phyloP scores from a whole-genome alignment of 1,284 basidiomycete species.

The Ceratobasidium sp. region DNA sequence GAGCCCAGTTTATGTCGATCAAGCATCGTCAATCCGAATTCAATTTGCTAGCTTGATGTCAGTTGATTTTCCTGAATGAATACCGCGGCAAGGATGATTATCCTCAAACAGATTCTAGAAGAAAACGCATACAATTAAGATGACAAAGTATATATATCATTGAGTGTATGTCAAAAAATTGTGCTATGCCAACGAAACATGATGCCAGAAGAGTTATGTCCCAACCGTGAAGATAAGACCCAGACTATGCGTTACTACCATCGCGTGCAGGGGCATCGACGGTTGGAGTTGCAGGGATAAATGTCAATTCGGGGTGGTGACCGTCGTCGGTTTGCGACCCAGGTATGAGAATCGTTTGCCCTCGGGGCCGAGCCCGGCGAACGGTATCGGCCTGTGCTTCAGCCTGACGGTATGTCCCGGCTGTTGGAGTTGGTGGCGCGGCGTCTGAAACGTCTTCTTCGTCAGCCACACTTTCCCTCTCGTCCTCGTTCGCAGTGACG shows the following conservation, averaged over 20 bases:
- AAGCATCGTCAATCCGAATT: slow-evolving; percentile 8
- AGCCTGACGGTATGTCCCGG: slow-evolving; percentile 18
- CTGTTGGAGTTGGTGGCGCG: slow-evolving; percentile 28
- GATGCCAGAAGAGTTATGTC: background rate
- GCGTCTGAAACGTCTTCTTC: background rate
- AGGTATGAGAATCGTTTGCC: slow-evolving; percentile 33
- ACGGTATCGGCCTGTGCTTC: background rate
- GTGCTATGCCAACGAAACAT: background rate
- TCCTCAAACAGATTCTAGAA: background rate
- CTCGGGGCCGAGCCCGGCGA: background rate
- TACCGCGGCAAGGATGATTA: background rate
- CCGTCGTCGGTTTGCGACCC: slow-evolving; percentile 6
- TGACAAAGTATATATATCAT: no score
- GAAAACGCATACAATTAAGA: slow-evolving; percentile 8
- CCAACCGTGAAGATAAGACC: background rate
- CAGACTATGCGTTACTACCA: background rate
- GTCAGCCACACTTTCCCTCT: slow-evolving; percentile 1
- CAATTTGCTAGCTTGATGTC: slow-evolving; percentile 12
- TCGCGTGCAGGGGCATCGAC: slow-evolving; percentile 5
- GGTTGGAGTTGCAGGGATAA: slow-evolving; percentile 32
- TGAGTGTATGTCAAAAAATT: background rate
- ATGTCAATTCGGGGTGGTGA: slow-evolving; percentile 24
- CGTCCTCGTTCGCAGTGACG: slow-evolving; percentile 29
- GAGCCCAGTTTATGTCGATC: slow-evolving; percentile 17
- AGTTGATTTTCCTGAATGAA: background rate